These are phyloP conservation scores for Spatholobus suberectus DNA, from an alignment of 306 rosid genomes.

Conservation along the genomic window DNA sequence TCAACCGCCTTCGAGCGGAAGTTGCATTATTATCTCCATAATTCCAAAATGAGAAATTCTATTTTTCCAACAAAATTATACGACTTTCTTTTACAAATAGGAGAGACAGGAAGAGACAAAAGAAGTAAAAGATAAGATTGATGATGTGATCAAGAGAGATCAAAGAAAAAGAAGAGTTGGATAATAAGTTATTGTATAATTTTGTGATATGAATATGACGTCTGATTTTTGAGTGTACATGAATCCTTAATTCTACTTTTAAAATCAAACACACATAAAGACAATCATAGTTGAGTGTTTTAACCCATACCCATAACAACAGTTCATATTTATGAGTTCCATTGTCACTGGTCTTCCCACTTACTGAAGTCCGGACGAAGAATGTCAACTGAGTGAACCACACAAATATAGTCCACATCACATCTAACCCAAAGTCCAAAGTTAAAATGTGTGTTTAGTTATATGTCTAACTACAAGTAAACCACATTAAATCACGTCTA, in stretches of 20 bases:
- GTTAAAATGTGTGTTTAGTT: too few species aligned
- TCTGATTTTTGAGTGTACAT: not conserved
- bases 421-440: too few species aligned
- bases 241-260: not conserved
- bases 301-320: too few species aligned
- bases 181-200: too few species aligned
- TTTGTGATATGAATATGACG: too few species aligned
- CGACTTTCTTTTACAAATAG: not conserved
- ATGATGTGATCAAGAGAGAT: not conserved
- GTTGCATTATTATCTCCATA: not conserved
- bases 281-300: too few species aligned
- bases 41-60: not conserved
- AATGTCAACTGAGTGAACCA: too few species aligned
- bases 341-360: not conserved
- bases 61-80: not conserved
- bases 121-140: not conserved
- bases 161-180: not conserved
- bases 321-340: not conserved
- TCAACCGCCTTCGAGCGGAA: not conserved
- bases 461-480: too few species aligned
- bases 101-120: not conserved
- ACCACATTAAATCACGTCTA: too few species aligned
- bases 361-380: too few species aligned
- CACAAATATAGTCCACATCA: too few species aligned
- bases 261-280: not conserved